These are phyloP conservation scores for Parmelia sp. DNA, from an alignment of 495 filamentous ascomycete genomes.

Conservation along the genomic window DNA sequence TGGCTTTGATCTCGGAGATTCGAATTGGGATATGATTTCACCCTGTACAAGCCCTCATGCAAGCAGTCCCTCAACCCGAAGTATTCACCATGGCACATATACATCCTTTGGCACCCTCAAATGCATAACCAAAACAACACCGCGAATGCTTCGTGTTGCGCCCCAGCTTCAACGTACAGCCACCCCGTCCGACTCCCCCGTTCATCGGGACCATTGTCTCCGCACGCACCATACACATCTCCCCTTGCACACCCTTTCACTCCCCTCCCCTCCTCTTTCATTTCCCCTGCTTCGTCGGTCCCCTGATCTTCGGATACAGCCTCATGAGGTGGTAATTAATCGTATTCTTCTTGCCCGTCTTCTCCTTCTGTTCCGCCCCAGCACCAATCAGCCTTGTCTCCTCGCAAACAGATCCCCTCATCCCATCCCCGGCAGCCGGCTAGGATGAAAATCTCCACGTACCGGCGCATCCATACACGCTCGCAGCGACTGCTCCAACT, in stretches of 20 bases:
- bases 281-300: slow-evolving; percentile 62
- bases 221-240: not conserved
- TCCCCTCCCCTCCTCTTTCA: not conserved
- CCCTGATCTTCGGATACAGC: slow-evolving; percentile 73
- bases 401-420: not conserved
- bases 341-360: slow-evolving; percentile 64
- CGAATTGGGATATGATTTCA: not conserved
- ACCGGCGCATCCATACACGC: slow-evolving; percentile 91
- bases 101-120: not conserved
- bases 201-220: not conserved
- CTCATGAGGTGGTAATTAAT: slow-evolving; percentile 93
- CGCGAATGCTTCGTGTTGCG: not conserved
- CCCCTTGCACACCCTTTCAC: not conserved
- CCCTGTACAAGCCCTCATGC: not conserved
- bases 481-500: slow-evolving; percentile 72
- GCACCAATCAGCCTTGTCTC: slow-evolving; percentile 1
- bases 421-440: no score
- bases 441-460: no score
- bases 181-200: not conserved
- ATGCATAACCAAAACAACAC: not conserved
- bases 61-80: not conserved
- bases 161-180: not conserved
- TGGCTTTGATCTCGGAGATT: not conserved
- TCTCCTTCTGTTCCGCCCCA: slow-evolving; percentile 46
- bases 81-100: not conserved